Evolutionary conservation across 495 filamentous ascomycete species (phyloP).

Genomic region (Penicillium goetzii): DNA sequence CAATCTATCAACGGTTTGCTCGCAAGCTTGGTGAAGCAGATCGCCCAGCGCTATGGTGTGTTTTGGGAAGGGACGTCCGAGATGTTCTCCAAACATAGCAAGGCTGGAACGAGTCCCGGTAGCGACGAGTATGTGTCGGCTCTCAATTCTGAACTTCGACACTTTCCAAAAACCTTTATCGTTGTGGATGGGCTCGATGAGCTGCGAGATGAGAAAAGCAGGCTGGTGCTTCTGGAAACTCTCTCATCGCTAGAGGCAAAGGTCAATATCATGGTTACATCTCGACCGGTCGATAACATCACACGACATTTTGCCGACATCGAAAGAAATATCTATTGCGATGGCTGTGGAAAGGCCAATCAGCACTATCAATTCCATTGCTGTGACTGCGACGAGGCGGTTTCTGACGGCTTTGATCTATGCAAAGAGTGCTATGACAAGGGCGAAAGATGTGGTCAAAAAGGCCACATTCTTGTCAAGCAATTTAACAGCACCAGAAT

Average conservation of each 20-base stretch:
- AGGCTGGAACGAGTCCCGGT: constrained; percentile 1
- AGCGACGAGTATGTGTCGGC: constrained; percentile 1
- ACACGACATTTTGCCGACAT: constrained; percentile 10
- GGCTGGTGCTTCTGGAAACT: constrained; percentile 5
- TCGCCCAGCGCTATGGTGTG: constrained; percentile 10
- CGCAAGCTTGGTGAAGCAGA: constrained; percentile 12
- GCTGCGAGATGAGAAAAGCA: constrained; percentile 9
- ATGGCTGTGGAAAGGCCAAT: not conserved
- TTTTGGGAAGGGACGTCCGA: constrained; percentile 1
- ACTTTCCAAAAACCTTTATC: constrained; percentile 14
- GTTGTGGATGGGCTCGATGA: constrained; percentile 21
- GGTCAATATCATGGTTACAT: constrained; percentile 10
- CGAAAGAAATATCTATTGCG: not conserved
- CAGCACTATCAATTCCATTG: constrained; percentile 10
- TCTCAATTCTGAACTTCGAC: constrained; percentile 2
- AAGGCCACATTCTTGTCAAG: constrained; percentile 8
- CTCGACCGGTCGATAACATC: constrained; percentile 6
- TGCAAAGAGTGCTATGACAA: constrained; percentile 9
- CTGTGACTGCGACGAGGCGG: constrained; percentile 7
- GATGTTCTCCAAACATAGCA: constrained; percentile 13
- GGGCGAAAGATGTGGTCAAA: constrained; percentile 4
- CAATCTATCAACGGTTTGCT: constrained; percentile 8
- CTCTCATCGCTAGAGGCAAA: constrained; percentile 2
- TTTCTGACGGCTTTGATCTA: not conserved
- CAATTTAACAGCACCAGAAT: constrained; percentile 8